Evolutionary conservation across 768 basidiomycete species (phyloP).

Genomic region (Thelephora aurantiotincta): DNA sequence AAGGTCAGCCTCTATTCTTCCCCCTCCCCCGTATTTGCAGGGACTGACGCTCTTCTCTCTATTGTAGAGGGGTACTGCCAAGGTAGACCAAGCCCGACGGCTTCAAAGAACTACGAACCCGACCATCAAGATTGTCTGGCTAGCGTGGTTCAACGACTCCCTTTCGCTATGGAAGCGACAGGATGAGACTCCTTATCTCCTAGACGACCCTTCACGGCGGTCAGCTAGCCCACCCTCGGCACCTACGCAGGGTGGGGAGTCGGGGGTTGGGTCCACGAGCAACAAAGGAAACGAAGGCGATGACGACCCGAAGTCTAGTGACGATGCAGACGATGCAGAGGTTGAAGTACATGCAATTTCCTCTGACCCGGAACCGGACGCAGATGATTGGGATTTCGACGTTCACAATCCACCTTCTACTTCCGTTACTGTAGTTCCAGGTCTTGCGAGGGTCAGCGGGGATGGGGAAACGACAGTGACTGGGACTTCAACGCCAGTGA

Average conservation of each 20-base stretch:
- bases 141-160: slow-evolving; percentile 82
- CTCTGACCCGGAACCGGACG: slow-evolving; percentile 51
- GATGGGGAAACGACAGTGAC: slow-evolving; percentile 6
- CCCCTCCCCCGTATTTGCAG: too few species aligned
- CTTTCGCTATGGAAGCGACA: slow-evolving; percentile 78
- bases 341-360: slow-evolving; percentile 26
- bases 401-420: slow-evolving; percentile 5
- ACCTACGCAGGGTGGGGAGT: slow-evolving; percentile 7
- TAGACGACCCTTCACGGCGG: slow-evolving; percentile 33
- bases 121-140: slow-evolving; percentile 73
- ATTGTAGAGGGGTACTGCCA: slow-evolving; percentile 71
- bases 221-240: slow-evolving; percentile 31
- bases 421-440: background rate
- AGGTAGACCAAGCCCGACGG: slow-evolving; percentile 73
- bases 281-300: too few species aligned
- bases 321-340: too few species aligned
- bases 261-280: too few species aligned
- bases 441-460: background rate
- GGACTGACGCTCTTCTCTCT: background rate
- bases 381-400: slow-evolving; percentile 52
- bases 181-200: slow-evolving; percentile 64
- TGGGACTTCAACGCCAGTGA: slow-evolving; percentile 8
- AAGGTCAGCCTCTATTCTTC: too few species aligned
- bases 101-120: slow-evolving; percentile 23
- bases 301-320: too few species aligned